Evolutionary conservation across 495 filamentous ascomycete genomes (phyloP).

Genomic region (Aspergillus panamensis): DNA sequence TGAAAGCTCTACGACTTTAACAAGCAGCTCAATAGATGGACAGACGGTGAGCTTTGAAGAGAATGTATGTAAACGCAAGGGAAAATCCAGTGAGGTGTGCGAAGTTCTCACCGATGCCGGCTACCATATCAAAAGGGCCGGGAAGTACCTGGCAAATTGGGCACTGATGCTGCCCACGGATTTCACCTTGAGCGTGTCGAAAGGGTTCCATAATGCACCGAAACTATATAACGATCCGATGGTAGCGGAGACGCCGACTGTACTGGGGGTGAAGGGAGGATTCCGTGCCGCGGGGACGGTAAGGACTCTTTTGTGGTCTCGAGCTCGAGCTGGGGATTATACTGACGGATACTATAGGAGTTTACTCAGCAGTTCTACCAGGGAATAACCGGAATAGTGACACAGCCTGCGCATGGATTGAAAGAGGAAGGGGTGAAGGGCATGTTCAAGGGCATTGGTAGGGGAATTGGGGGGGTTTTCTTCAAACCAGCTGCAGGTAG

Average conservation of each 20-base stretch:
- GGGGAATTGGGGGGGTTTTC: conserved; percentile 67
- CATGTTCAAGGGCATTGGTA: conserved; percentile 71
- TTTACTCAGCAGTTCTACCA: conserved; percentile 66
- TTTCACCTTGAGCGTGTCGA: conserved; percentile 70
- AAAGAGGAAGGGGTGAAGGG: conserved; percentile 65
- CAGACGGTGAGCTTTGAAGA: conserved; percentile 1
- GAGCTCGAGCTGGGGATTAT: not conserved
- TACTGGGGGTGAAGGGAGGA: conserved; percentile 66
- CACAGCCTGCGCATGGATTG: conserved; percentile 63
- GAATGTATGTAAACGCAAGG: not conserved
- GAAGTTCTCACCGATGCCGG: conserved; percentile 23
- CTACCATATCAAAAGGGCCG: conserved; percentile 30
- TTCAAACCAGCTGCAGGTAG: conserved; percentile 68
- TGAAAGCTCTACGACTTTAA: not conserved
- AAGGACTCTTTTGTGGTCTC: not conserved
- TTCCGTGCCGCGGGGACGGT: conserved; percentile 60
- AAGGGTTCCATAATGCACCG: conserved; percentile 83
- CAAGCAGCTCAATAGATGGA: not conserved
- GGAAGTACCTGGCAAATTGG: conserved; percentile 65
- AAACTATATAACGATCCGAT: conserved; percentile 74
- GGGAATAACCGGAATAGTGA: conserved; percentile 68
- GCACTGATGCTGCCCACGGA: conserved; percentile 77
- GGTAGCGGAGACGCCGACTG: conserved; percentile 63
- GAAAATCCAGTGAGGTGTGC: conserved; percentile 4
- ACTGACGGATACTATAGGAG: conserved; percentile 37